Conservation (phyloP, 169 alveolate genomes). For the Plasmodium gaboni region DNA sequence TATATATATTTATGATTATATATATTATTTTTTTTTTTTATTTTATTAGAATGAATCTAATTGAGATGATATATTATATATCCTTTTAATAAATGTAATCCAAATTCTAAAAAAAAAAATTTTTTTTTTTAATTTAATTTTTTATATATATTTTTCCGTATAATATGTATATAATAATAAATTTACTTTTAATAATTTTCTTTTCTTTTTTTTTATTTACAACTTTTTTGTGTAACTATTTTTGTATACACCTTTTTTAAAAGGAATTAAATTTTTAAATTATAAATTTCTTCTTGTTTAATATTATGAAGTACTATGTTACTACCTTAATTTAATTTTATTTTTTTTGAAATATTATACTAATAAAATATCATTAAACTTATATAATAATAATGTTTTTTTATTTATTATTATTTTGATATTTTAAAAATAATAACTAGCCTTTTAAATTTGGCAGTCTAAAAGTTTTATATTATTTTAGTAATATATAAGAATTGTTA, state of each 20-base stretch:
- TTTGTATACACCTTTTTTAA: neutral
- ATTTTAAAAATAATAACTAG: too few relatives aligned
- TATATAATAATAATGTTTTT: too few relatives aligned
- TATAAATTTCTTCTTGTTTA: neutral
- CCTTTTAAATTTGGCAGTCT: too few relatives aligned
- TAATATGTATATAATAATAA: too few relatives aligned
- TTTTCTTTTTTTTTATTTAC: conserved; percentile 13
- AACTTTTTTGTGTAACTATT: neutral
- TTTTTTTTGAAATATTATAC: too few relatives aligned
- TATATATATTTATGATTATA: neutral
- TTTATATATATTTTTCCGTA: neutral
- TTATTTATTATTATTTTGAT: too few relatives aligned
- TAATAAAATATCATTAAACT: too few relatives aligned
- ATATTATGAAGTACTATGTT: too few relatives aligned
- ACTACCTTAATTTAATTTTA: too few relatives aligned
- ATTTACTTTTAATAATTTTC: neutral
- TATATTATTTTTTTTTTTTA: conserved; percentile 7
- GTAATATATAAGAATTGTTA: too few relatives aligned
- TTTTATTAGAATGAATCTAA: conserved; percentile 19
- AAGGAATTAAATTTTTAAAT: neutral
- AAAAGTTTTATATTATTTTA: too few relatives aligned
- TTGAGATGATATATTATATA: neutral
- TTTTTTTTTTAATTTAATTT: conserved; percentile 1
- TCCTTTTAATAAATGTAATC: too few relatives aligned
- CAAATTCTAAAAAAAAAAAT: neutral